These are phyloP conservation scores for Melanogaster broomeanus DNA, from an alignment of 768 basidiomycete genomes.

Conservation along the genomic window DNA sequence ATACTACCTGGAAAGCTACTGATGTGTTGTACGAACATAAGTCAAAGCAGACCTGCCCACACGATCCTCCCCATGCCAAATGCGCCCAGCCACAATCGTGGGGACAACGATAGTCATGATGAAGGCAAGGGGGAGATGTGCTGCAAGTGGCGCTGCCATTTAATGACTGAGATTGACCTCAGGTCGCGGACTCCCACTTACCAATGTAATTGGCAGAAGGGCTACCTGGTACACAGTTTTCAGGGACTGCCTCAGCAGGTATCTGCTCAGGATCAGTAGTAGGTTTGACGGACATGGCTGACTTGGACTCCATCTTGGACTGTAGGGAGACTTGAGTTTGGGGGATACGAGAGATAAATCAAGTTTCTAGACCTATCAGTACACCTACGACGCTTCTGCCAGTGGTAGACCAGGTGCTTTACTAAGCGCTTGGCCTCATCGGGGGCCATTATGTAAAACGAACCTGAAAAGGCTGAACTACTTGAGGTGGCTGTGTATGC, in stretches of 20 bases:
- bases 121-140: slow-evolving; percentile 65
- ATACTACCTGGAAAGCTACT: slow-evolving; percentile 36
- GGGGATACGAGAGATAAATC: too few relatives aligned
- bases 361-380: too few relatives aligned
- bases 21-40: slow-evolving; percentile 83
- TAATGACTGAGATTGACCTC: slow-evolving; percentile 70
- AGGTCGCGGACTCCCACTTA: slow-evolving; percentile 71
- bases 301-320: not conserved
- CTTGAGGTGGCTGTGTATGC: too few relatives aligned
- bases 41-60: slow-evolving; percentile 45
- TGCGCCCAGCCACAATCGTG: slow-evolving; percentile 37
- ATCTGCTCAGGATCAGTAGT: slow-evolving; percentile 4
- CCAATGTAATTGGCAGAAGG: slow-evolving; percentile 60
- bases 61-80: slow-evolving; percentile 26
- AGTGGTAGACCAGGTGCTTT: too few relatives aligned
- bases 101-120: slow-evolving; percentile 69
- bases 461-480: too few relatives aligned
- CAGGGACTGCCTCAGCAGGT: slow-evolving; percentile 47
- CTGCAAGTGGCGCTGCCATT: slow-evolving; percentile 86
- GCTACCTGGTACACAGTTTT: slow-evolving; percentile 74
- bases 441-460: too few relatives aligned
- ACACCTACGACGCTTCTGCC: too few relatives aligned
- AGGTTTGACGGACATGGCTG: not conserved
- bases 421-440: too few relatives aligned
- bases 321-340: too few relatives aligned